A percentile compares a stretch with the other conserved stretches of the same genome.
phyloP scores from a whole-genome alignment of 2,329 filamentous ascomycete genomes.

The Chrysosporium queenslandicum region DNA sequence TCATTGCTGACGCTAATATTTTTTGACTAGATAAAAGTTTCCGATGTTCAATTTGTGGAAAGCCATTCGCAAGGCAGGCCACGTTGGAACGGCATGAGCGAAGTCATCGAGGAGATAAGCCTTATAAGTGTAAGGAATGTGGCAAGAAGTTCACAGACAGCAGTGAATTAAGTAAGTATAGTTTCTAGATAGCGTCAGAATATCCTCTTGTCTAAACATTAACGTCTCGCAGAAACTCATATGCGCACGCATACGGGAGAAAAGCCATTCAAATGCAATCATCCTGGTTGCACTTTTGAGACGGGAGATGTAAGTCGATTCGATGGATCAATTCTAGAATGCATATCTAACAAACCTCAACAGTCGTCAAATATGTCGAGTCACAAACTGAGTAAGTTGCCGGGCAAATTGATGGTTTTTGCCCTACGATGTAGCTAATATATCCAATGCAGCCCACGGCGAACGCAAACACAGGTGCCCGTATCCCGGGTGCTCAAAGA shows the following conservation, averaged over 20 bases:
- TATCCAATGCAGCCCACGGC: slow-evolving; percentile 27
- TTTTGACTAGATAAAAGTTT: slow-evolving; percentile 33
- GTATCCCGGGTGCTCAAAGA: slow-evolving; percentile 33
- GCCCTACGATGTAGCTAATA: slow-evolving; percentile 15
- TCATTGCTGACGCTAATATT: not conserved
- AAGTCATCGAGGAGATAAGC: slow-evolving; percentile 37
- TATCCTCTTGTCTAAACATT: slow-evolving; percentile 15
- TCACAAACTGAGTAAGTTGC: slow-evolving; percentile 33
- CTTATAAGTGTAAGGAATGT: slow-evolving; percentile 34
- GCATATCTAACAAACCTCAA: not conserved
- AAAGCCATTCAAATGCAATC: slow-evolving; percentile 37
- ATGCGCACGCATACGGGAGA: slow-evolving; percentile 36
- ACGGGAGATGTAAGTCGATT: slow-evolving; percentile 34
- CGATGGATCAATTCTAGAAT: not conserved
- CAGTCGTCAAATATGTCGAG: slow-evolving; percentile 40
- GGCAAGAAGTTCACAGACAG: slow-evolving; percentile 38
- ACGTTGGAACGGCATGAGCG: slow-evolving; percentile 37
- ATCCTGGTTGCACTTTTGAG: slow-evolving; percentile 35
- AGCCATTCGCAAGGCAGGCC: slow-evolving; percentile 35
- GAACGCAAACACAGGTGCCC: slow-evolving; percentile 36
- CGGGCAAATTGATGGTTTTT: not conserved
- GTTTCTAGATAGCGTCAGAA: not conserved
- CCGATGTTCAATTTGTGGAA: slow-evolving; percentile 33
- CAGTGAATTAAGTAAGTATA: slow-evolving; percentile 33
- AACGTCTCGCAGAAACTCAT: slow-evolving; percentile 32